Evolutionary conservation across 73 alveolate genomes (phyloP).

Genomic region (Paramecium caudatum): DNA sequence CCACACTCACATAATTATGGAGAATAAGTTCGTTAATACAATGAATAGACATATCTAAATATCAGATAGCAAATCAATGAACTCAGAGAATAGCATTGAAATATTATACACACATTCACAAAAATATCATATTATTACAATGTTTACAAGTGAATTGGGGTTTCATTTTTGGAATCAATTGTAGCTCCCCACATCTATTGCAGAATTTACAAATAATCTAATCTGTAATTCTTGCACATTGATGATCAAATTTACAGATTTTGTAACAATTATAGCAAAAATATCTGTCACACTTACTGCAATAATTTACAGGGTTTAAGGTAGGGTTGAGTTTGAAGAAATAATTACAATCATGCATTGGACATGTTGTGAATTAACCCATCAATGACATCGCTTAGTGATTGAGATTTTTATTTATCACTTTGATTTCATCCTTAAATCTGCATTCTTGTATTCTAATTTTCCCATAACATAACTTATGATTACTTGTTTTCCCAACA

Average conservation of each 20-base stretch:
- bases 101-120: constrained; percentile 2
- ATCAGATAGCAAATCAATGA: constrained; percentile 19
- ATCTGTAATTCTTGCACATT: background rate
- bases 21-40: constrained; percentile 10
- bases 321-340: background rate
- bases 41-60: constrained; percentile 11
- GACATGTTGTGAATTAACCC: background rate
- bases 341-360: constrained; percentile 3
- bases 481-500: background rate
- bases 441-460: background rate
- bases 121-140: constrained; percentile 6
- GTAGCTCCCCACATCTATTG: background rate
- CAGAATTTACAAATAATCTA: constrained; percentile 23
- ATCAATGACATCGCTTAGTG: background rate
- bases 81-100: constrained; percentile 48
- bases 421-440: background rate
- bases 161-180: background rate
- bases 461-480: background rate
- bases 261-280: background rate
- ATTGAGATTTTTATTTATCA: background rate
- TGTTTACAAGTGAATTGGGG: background rate
- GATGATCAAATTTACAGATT: background rate
- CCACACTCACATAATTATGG: constrained; percentile 54
- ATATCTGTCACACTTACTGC: constrained; percentile 5
- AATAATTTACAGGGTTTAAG: background rate